These are phyloP conservation scores for maize (Zea mays) DNA, from an alignment of 176 grass and related monocot genomes.

Conservation along the genomic window Zm-B73-REFERENCE-NAM-5.0 NC_050103.1:173746001-173746500, in stretches of 20 bases:
- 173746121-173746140: constrained; percentile 17
- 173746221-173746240: background rate
- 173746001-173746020: constrained; percentile 15
- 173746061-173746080: background rate
- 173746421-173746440: no score
- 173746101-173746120: background rate
- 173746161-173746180: background rate
- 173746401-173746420: no score
- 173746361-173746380: background rate
- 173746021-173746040: constrained; percentile 31
- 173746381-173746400: no score
- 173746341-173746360: background rate
- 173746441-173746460: no score
- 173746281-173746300: background rate
- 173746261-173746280: background rate
- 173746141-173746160: constrained; percentile 13
- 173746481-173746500: no score
- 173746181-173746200: background rate
- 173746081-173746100: background rate
- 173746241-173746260: no score
- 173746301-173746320: background rate
- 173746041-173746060: background rate
- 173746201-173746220: background rate
- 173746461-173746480: no score
- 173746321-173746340: constrained; percentile 7